Conservation (phyloP, 495 filamentous ascomycete genomes). For the Cercophora samala region DNA sequence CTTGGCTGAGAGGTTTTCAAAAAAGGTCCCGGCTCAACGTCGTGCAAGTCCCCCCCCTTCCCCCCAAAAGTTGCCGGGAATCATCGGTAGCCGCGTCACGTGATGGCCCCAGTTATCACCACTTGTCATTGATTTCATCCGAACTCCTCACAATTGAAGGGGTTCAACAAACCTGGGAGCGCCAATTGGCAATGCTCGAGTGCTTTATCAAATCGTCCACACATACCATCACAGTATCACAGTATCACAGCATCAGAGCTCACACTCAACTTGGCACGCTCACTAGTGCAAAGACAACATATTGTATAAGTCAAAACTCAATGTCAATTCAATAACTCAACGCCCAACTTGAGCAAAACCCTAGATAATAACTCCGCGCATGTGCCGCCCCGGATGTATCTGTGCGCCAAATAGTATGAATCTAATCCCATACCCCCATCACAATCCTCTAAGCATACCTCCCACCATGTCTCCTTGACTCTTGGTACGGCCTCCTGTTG, state of each 20-base stretch:
- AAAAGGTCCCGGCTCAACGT: slow-evolving; percentile 28
- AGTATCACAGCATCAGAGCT: slow-evolving; percentile 21
- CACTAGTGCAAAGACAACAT: neutral
- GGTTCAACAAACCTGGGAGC: neutral
- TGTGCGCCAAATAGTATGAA: neutral
- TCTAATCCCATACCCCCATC: neutral
- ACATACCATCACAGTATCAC: no score
- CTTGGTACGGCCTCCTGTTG: slow-evolving; percentile 11
- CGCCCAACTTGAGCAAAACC: slow-evolving; percentile 2
- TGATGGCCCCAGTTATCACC: neutral
- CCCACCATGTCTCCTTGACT: slow-evolving; percentile 6
- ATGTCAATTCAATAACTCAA: neutral
- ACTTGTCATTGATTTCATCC: neutral
- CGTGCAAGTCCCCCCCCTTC: neutral
- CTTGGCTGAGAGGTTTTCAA: slow-evolving; percentile 40
- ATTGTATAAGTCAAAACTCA: neutral
- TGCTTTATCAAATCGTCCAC: no score
- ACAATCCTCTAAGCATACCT: slow-evolving; percentile 3
- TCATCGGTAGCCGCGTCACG: neutral
- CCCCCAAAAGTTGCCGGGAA: neutral
- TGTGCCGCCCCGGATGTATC: neutral
- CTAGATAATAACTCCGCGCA: neutral
- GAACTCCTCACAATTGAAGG: neutral
- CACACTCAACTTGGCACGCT: neutral
- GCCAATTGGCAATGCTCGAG: slow-evolving; percentile 6